Evolutionary conservation across 768 basidiomycete genomes (phyloP).

Genomic region (Phaeolepiota aurea): DNA sequence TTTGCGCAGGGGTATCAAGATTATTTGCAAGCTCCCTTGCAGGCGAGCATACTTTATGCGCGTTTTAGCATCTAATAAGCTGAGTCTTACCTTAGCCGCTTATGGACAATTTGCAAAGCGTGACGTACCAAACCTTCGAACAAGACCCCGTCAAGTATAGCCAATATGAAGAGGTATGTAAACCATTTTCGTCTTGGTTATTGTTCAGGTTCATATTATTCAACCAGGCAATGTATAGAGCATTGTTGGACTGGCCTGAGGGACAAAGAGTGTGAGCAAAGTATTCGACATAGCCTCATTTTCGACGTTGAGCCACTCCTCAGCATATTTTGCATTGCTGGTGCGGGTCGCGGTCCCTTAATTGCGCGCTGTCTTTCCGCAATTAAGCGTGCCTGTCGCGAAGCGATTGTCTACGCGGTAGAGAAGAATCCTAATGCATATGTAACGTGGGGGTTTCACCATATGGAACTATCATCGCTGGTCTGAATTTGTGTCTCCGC

Average conservation of each 20-base stretch:
- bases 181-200: slow-evolving; percentile 4
- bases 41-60: slow-evolving; percentile 59
- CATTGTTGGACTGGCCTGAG: slow-evolving; percentile 63
- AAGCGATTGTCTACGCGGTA: slow-evolving; percentile 73
- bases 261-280: slow-evolving; percentile 57
- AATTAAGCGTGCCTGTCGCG: slow-evolving; percentile 51
- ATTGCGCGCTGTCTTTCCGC: slow-evolving; percentile 81
- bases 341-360: slow-evolving; percentile 91
- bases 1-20: slow-evolving; percentile 94
- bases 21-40: slow-evolving; percentile 89
- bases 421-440: slow-evolving; percentile 97
- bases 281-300: slow-evolving; percentile 3
- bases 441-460: no score
- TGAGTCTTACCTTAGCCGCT: slow-evolving; percentile 63
- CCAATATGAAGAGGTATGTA: slow-evolving; percentile 83
- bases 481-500: no score
- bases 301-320: slow-evolving; percentile 4
- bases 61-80: no score
- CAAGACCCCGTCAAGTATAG: slow-evolving; percentile 95
- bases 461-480: no score
- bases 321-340: slow-evolving; percentile 86
- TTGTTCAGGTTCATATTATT: not conserved
- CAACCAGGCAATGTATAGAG: slow-evolving; percentile 67
- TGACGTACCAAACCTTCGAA: slow-evolving; percentile 97
- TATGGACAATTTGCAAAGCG: slow-evolving; percentile 94